Evolutionary conservation across 768 basidiomycete species (phyloP), one percentile per base, ranked within the genome.

Genomic region (Neoboletus subvelutipes): DNA sequence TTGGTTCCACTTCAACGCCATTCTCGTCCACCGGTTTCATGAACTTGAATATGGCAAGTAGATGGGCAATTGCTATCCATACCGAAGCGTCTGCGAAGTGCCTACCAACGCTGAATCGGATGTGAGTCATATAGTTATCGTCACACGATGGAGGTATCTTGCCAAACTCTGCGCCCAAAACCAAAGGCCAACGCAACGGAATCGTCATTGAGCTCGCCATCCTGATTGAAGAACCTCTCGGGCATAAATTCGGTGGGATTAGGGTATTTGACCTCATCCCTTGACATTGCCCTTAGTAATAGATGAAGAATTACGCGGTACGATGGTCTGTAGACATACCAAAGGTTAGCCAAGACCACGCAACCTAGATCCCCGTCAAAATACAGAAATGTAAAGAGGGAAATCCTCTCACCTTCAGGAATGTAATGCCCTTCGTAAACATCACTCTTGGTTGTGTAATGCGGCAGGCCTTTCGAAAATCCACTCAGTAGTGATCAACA

Each of bases 71-170:
- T 18, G 67, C 71, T 48, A 71, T 62, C 70, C 70, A 71, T n/a
- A 71, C 24, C 40, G 70, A 71, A 13, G 71, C 67, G 7, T 71
- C 67, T 22, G 70, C 70, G 29, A 71, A 73, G 58, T 71, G 54
- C 40, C 58, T 61, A 13, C 71, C 70, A n/a, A 62, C 63, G n/a
- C 69, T 70, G 18, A 18, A 22, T 45, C 42, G 33, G 40, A 43
- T 4, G 7, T 64, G 4, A 71, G 56, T 13, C 20, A 36, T 18
- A 22, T 22, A 15, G 10, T 22, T 11, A 50, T 22, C 17, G 54
- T 10, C 26, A 40, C 24, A 34, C 5, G 29, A 34, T 40, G 17
- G 15, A 54, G 11, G 2, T 29, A 24, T 49, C 63, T 58, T 55
- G 28, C 68, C 68, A 73, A 34, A 65, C 54, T 58, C 69, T 64